Evolutionary conservation across 1,284 basidiomycete genomes (phyloP), one percentile per base, ranked within the genome.

Genomic region (Ustilago vetiveriae): DNA sequence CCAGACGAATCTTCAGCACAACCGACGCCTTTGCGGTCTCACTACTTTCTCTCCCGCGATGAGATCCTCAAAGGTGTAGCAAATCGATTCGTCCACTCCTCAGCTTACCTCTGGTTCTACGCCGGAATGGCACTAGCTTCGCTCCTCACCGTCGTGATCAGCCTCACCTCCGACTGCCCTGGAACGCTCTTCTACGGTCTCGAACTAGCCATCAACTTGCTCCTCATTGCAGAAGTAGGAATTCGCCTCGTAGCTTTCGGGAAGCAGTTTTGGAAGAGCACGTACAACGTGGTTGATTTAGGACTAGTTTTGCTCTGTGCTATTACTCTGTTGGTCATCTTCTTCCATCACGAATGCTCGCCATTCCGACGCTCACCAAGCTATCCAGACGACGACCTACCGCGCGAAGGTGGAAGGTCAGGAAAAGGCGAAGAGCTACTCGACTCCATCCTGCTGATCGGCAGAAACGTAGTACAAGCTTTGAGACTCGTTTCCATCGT

Each of bases 51-150:
- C 4, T 69, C 75, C 7, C 60, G 76, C 3, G 58, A 72, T 30
- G 80, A 82, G 42, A 67, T 81, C 43, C 59, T 82, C 41, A 81
- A 81, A 54, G 79, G 80, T 26, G 68, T 79, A 14, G 80, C 80
- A 5, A 82, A 82, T 37, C 59, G 80, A 1, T 82, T 82, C 39
- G 80, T 82, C 13, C 80, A 82, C 47, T 79, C 76, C 6, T 64
- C 65, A 21, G 74, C 76, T 6, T 82, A 82, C 35, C 67, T 82
- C 30, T 82, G 75, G 55, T 74, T 82, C 46, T 82, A 82, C 53
- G 78, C 67, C 4, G 60, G 64, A 3, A 82, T 82, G 80, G 80
- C 79, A 3, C 45, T 74, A 7, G 68, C 75, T 4, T 79, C 77
- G 5, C 58, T 81, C 11, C 41, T 80, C 4, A 81, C 80, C 5